Conservation (phyloP, 148 eudicot species). For the Simmondsia chinensis region DNA sequence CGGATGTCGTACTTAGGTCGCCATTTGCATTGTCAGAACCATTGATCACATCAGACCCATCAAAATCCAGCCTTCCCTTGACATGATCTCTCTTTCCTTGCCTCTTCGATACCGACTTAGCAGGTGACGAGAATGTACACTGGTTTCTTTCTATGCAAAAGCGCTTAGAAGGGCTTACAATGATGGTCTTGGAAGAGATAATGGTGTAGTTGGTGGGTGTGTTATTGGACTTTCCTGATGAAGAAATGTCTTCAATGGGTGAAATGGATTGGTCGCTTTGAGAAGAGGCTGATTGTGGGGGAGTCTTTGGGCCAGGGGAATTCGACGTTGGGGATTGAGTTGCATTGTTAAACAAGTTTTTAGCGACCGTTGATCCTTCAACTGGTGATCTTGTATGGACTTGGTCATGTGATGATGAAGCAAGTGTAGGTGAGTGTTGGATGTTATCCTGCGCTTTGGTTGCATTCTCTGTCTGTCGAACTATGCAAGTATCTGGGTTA, state of each 20-base stretch:
- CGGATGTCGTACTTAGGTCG: slow-evolving; percentile 34
- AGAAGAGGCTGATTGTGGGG: slow-evolving; percentile 50
- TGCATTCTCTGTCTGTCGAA: slow-evolving; percentile 16
- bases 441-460: slow-evolving; percentile 11
- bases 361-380: slow-evolving; percentile 58
- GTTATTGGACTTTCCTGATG: slow-evolving; percentile 37
- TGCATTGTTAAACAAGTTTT: slow-evolving; percentile 50
- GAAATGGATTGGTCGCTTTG: slow-evolving; percentile 52
- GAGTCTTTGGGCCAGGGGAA: slow-evolving; percentile 58
- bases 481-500: slow-evolving; percentile 23
- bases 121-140: slow-evolving; percentile 57
- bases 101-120: slow-evolving; percentile 34
- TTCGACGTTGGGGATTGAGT: slow-evolving; percentile 37
- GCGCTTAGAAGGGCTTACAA: slow-evolving; percentile 67
- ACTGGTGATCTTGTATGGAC: slow-evolving; percentile 15
- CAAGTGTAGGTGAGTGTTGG: slow-evolving; percentile 18
- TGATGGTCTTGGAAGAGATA: slow-evolving; percentile 61
- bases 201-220: slow-evolving; percentile 62
- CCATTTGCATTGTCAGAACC: slow-evolving; percentile 23
- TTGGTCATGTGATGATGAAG: slow-evolving; percentile 14
- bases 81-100: slow-evolving; percentile 53
- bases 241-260: slow-evolving; percentile 45
- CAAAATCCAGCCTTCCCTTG: slow-evolving; percentile 88
- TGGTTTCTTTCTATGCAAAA: slow-evolving; percentile 58
- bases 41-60: slow-evolving; percentile 34